Base-by-base conservation (phyloP, 768 basidiomycete genomes). In the Kwoniella botswanensis region DNA sequence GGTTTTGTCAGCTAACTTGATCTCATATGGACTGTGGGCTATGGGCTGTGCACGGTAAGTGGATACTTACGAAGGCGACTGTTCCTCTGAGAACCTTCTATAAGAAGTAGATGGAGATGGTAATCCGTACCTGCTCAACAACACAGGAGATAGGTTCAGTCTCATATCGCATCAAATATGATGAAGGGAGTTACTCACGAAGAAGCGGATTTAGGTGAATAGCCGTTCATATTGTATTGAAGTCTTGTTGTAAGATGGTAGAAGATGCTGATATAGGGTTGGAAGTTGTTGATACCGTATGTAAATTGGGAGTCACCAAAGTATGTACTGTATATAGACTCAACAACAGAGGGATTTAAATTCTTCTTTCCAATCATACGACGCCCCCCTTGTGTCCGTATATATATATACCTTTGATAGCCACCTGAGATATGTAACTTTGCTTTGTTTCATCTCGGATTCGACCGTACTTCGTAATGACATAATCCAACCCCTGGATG, bases 31-130 rank as follows among this genome's bases (percentile, higher is more conserved):
- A 52, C 50, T 52, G 2, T 52, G 26, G 26, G 4, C 26, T n/a
- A n/a, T n/a, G 44, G 12, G 11, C 17, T 46, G 44, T 11, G 44
- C 44, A 46, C 6, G 17, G 10, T 1, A 11, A 46, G 17, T 17
- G 44, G 11, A 12, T 11, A 55, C 54, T 55, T n/a, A 26, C 24
- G 57, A 59, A 12, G 57, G 29, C 12, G 57, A 17, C 24, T 56
- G 55, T 17, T 61, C 59, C 7, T 61, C 59, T 17, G 59, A 61
- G 21, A 61, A 61, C 22, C n/a, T 61, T 44, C 59, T 22, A 26
- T 26, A 61, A 2, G 59, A 42, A 6, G 43, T 43, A 43, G 59
- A 61, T 10, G 59, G 59, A 21, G 59, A 61, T 1, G 59, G 59
- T 11, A 43, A 46, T 9, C 22, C 21, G 42, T 61, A 61, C 6